Percentiles rank a stretch among this genome's conserved stretches.
Evolutionary conservation across 1,139 yeast species (phyloP).

Genomic region (Pichia sp.): DNA sequence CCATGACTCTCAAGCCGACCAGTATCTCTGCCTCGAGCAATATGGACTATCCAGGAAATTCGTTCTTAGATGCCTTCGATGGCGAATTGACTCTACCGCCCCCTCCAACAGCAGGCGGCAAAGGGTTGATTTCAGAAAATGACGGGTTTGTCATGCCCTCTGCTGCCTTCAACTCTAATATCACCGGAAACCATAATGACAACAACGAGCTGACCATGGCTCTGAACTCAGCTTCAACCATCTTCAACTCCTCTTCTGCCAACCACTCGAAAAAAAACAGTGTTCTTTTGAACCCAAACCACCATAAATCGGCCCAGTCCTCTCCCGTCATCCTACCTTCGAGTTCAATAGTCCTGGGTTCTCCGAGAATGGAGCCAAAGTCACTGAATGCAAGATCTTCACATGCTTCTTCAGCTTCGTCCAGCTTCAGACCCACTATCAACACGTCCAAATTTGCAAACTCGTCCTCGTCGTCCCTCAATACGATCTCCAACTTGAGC

Average conservation of each 20-base stretch:
- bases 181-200: not conserved
- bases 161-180: not conserved
- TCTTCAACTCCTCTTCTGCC: not conserved
- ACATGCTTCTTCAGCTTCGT: not conserved
- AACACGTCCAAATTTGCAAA: not conserved
- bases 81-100: slow-evolving; percentile 30
- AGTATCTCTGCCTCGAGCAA: not conserved
- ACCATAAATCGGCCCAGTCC: slow-evolving; percentile 38
- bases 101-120: slow-evolving; percentile 16
- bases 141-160: slow-evolving; percentile 4
- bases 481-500: not conserved
- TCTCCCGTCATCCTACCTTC: slow-evolving; percentile 35
- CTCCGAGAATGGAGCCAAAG: slow-evolving; percentile 7
- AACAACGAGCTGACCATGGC: not conserved
- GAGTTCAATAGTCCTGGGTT: slow-evolving; percentile 4
- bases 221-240: slow-evolving; percentile 3
- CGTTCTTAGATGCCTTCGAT: slow-evolving; percentile 25
- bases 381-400: not conserved
- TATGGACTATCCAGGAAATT: not conserved
- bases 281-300: slow-evolving; percentile 32
- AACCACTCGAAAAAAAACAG: slow-evolving; percentile 19
- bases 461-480: not conserved
- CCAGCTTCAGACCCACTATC: not conserved
- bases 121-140: not conserved
- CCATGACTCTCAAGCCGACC: slow-evolving; percentile 1